phyloP scores from a whole-genome alignment of 495 filamentous ascomycete genomes.

The Penicillium pancosmium region DNA sequence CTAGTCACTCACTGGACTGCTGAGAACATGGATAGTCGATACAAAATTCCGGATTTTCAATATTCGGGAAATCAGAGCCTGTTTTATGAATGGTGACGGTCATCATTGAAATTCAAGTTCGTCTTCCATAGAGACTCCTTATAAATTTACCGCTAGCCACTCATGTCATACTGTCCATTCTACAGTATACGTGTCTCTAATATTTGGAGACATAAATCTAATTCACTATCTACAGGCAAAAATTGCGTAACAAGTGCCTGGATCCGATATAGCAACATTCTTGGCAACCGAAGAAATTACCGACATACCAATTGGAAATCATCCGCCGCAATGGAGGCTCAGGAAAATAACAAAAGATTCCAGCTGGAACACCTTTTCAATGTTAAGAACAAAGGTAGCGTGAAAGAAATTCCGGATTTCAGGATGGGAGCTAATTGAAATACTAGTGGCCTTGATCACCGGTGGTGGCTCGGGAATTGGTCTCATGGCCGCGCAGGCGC shows the following conservation, averaged over 20 bases:
- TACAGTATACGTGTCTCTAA: neutral
- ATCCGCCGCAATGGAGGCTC: constrained; percentile 15
- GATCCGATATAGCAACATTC: neutral
- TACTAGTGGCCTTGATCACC: constrained; percentile 58
- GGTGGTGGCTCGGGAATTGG: constrained; percentile 57
- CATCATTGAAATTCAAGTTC: no score
- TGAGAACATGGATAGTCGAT: no score
- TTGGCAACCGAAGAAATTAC: neutral
- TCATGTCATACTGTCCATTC: no score
- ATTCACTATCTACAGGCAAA: no score
- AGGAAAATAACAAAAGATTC: constrained; percentile 51
- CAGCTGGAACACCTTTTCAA: constrained; percentile 55
- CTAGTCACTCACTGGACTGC: neutral
- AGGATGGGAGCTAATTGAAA: constrained; percentile 1
- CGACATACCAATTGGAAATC: neutral
- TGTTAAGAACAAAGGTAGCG: constrained; percentile 52
- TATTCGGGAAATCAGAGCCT: neutral
- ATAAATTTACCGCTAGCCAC: no score
- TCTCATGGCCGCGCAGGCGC: constrained; percentile 57
- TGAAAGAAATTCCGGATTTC: neutral
- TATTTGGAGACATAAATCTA: no score
- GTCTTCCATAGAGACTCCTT: no score
- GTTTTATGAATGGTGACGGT: neutral
- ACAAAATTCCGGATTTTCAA: neutral
- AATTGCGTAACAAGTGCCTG: neutral